These are phyloP conservation scores for Metschnikowia vanudenii DNA, from an alignment of 805 yeast genomes.

Conservation along the genomic window DNA sequence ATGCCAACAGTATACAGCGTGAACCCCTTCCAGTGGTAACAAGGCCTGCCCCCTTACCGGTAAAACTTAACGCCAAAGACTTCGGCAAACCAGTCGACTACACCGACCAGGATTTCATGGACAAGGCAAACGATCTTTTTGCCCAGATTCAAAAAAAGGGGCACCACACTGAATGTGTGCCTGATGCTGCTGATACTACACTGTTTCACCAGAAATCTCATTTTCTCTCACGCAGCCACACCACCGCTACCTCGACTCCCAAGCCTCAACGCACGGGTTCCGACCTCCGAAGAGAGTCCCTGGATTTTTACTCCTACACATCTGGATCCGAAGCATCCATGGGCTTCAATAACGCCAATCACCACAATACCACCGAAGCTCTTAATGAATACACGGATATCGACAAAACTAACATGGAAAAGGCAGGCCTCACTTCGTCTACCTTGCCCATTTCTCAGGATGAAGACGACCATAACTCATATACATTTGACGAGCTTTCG, in stretches of 20 bases:
- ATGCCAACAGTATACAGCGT: constrained; percentile 18
- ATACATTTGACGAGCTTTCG: constrained; percentile 33
- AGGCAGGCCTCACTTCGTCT: neutral
- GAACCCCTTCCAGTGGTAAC: constrained; percentile 2
- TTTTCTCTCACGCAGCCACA: constrained; percentile 9
- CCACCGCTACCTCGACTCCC: constrained; percentile 42
- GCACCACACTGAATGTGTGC: constrained; percentile 4
- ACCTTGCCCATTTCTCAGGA: neutral
- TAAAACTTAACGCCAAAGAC: constrained; percentile 27
- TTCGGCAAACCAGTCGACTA: constrained; percentile 33
- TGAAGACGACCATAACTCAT: constrained; percentile 16
- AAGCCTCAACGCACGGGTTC: constrained; percentile 24
- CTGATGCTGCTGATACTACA: constrained; percentile 3
- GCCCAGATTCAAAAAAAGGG: constrained; percentile 40
- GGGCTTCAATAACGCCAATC: constrained; percentile 17
- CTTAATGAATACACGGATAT: constrained; percentile 14
- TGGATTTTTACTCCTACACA: constrained; percentile 23
- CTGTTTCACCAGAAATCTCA: constrained; percentile 9
- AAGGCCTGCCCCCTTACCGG: constrained; percentile 4
- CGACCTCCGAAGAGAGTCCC: constrained; percentile 1
- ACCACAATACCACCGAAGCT: constrained; percentile 6
- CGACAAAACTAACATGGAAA: constrained; percentile 9
- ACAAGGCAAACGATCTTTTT: constrained; percentile 40
- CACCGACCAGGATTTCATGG: constrained; percentile 36
- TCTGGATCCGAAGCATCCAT: constrained; percentile 33